Base-by-base conservation (phyloP, 495 filamentous ascomycete genomes). In the Xylaria flabelliformis region DNA sequence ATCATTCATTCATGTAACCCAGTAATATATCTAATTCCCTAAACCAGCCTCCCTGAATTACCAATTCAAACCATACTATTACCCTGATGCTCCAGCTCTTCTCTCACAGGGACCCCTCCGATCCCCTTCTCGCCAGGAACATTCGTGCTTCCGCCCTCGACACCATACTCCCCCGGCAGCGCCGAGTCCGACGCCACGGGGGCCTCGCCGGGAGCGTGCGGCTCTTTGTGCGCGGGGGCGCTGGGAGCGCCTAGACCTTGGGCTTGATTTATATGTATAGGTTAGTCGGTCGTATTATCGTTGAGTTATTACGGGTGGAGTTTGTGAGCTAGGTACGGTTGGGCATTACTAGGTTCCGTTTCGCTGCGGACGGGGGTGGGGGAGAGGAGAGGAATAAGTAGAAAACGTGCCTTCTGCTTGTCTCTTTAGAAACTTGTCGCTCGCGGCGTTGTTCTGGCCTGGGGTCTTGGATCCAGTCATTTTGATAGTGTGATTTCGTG, bases 61-160 rank as follows among this genome's bases (percentile, higher is more conserved):
- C 1, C 34, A 39, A 61, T 65, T 29, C 21, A 65, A 12, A 13
- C 4, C 74, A 76, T 76, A 2, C 72, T 74, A 19, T 76, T 76
- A 19, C 73, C 75, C 44, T 26, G 72, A 2, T 17, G 62, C 9
- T 77, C 71, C 39, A 75, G 1, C 51, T 73, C 75, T 34, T 75
- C 75, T 4, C 68, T 61, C 0, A 75, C 74, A 3, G 62, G 75
- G 19, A 58, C 65, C 3, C 73, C 74, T 0, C 21, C 67, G 26
- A 77, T 75, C 5, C 73, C 75, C 67, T 76, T 76, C 70, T 74
- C 73, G 24, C 75, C 75, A 3, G 75, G 73, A 17, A 77, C 53
- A 36, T 75, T 72, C 21, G 73, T 75, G 42, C 34, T 73, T 2
- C 73, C 70, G 55, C 70, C 72, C 48, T 72, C 74, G 72, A 76